These are phyloP conservation scores for Quercus aquifolioides DNA, from an alignment of 306 rosid genomes.

Conservation along the genomic window DNA sequence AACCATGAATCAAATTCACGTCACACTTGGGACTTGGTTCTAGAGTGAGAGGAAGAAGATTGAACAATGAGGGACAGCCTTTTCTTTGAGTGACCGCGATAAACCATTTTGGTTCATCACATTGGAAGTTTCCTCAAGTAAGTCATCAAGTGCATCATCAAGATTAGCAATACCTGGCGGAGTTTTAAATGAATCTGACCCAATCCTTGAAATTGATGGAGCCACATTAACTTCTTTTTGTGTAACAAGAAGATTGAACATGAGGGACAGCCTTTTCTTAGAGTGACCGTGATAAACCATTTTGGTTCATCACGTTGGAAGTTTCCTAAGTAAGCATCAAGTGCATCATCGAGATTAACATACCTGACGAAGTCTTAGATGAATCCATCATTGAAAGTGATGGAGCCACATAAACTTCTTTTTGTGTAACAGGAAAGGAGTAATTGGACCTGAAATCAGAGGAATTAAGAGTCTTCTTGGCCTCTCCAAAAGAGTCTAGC, in stretches of 20 bases:
- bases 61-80: conserved; percentile 15
- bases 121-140: conserved; percentile 60
- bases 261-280: conserved; percentile 21
- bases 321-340: conserved; percentile 75
- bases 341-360: conserved; percentile 60
- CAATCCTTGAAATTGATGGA: conserved; percentile 31
- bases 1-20: conserved; percentile 79
- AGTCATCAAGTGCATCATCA: conserved; percentile 71
- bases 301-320: conserved; percentile 33
- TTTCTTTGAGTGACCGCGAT: conserved; percentile 27
- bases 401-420: conserved; percentile 27
- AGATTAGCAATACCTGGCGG: conserved; percentile 30
- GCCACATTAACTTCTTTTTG: conserved; percentile 24
- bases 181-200: conserved; percentile 26
- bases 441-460: conserved; percentile 16
- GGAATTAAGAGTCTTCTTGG: conserved; percentile 33
- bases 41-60: conserved; percentile 41
- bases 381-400: conserved; percentile 31
- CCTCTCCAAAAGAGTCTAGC: conserved; percentile 49
- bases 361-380: conserved; percentile 14
- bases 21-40: conserved; percentile 32
- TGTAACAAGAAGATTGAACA: conserved; percentile 15
- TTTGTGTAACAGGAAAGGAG: conserved; percentile 21
- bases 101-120: conserved; percentile 22
- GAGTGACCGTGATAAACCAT: conserved; percentile 18